Percentiles rank a stretch among this genome's conserved stretches.
phyloP scores from a whole-genome alignment of 2,329 filamentous ascomycete genomes.

The Alternaria postmessia region DNA sequence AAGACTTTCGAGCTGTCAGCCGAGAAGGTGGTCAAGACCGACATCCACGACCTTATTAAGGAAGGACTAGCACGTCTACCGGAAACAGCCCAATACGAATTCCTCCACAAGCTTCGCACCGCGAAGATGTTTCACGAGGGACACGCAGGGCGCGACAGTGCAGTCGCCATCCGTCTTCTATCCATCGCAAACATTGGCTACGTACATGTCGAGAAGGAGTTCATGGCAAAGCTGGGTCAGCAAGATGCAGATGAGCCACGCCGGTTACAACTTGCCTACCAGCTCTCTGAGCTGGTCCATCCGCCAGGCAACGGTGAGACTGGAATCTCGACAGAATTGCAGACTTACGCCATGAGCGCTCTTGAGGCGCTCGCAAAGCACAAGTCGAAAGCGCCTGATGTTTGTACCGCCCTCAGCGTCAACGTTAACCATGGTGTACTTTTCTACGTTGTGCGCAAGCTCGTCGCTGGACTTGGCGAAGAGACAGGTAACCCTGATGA shows the following conservation, averaged over 20 bases:
- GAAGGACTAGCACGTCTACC: constrained; percentile 68
- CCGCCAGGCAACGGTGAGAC: constrained; percentile 75
- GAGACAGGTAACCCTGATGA: constrained; percentile 63
- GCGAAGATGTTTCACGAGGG: constrained; percentile 80
- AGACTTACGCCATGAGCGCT: constrained; percentile 81
- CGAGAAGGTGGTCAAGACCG: constrained; percentile 53
- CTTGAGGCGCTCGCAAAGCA: constrained; percentile 87
- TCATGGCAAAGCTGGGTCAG: constrained; percentile 84
- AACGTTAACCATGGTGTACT: constrained; percentile 96
- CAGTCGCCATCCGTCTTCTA: constrained; percentile 81
- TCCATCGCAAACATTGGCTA: constrained; percentile 92
- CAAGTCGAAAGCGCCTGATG: constrained; percentile 77
- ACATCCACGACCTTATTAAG: constrained; percentile 54
- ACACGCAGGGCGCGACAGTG: constrained; percentile 72
- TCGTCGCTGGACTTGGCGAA: constrained; percentile 77
- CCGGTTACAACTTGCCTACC: constrained; percentile 87
- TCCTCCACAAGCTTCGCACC: constrained; percentile 81
- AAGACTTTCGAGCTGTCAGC: constrained; percentile 68
- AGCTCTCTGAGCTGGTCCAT: constrained; percentile 90
- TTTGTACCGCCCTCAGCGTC: constrained; percentile 89
- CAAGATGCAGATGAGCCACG: constrained; percentile 90
- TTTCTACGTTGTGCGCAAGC: constrained; percentile 90
- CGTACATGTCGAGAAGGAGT: constrained; percentile 82
- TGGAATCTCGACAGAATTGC: constrained; percentile 76
- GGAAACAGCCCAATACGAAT: constrained; percentile 77